These are phyloP conservation scores for Chamaecrista fasciculata DNA, from an alignment of 306 rosid species.

Conservation along the genomic window DNA sequence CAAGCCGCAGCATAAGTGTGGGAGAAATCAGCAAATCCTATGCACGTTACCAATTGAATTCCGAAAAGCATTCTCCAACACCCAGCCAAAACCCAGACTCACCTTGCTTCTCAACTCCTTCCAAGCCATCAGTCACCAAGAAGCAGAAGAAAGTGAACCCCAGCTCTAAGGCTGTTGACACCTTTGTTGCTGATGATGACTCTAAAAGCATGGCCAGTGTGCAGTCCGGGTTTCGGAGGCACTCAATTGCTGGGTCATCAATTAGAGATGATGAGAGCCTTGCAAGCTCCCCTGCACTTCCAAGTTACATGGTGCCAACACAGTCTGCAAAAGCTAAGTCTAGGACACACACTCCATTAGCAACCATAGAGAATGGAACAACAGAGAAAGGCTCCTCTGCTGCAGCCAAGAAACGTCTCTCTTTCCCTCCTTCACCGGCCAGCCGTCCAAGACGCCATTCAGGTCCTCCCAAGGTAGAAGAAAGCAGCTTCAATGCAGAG, in stretches of 20 bases:
- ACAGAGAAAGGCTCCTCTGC: constrained; percentile 53
- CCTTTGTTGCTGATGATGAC: constrained; percentile 59
- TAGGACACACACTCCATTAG: constrained; percentile 63
- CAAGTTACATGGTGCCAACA: constrained; percentile 88
- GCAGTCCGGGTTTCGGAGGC: constrained; percentile 83
- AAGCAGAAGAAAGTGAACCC: constrained; percentile 75
- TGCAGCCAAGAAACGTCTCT: constrained; percentile 71
- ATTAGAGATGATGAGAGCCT: constrained; percentile 79
- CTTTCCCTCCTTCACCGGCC: constrained; percentile 79
- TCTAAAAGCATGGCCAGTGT: constrained; percentile 65
- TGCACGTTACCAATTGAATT: constrained; percentile 82
- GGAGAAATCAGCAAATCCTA: constrained; percentile 92
- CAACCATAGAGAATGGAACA: constrained; percentile 50
- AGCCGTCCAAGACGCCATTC: constrained; percentile 70
- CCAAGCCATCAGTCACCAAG: constrained; percentile 49
- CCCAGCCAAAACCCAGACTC: constrained; percentile 64
- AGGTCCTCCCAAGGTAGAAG: constrained; percentile 80
- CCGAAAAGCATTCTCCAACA: constrained; percentile 76
- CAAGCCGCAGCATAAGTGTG: constrained; percentile 46
- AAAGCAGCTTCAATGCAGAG: constrained; percentile 51
- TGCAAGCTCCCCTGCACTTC: constrained; percentile 67
- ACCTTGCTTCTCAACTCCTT: constrained; percentile 63
- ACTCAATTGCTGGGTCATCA: constrained; percentile 67
- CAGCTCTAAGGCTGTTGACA: constrained; percentile 69
- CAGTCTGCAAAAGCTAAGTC: constrained; percentile 87